Conservation (phyloP, 768 basidiomycete genomes). For the Xerocomellus chrysenteron region DNA sequence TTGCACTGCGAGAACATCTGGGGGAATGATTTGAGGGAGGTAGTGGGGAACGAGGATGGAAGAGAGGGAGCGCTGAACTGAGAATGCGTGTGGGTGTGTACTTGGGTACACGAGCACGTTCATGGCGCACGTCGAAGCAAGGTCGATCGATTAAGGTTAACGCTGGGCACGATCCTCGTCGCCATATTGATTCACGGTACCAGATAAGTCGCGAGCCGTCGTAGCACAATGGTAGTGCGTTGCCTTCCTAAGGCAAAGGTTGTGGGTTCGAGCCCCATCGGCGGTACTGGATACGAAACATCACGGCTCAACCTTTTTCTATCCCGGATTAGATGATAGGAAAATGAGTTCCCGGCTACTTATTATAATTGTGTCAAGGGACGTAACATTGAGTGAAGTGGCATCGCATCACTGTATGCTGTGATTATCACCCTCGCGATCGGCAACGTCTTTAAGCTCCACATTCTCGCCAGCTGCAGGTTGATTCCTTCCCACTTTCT, state of each 20-base stretch:
- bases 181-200: too few relatives aligned
- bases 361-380: neutral
- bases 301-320: slow-evolving; percentile 24
- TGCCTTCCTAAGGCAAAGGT: slow-evolving; percentile 41
- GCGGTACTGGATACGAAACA: slow-evolving; percentile 29
- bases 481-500: neutral
- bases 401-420: neutral
- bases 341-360: too few relatives aligned
- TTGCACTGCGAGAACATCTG: slow-evolving; percentile 51
- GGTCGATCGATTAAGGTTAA: neutral
- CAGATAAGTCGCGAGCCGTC: slow-evolving; percentile 24
- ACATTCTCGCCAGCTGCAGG: neutral
- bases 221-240: slow-evolving; percentile 41
- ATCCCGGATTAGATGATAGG: too few relatives aligned
- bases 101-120: slow-evolving; percentile 76
- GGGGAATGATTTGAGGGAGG: slow-evolving; percentile 68
- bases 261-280: slow-evolving; percentile 40
- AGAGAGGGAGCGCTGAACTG: slow-evolving; percentile 48
- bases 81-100: slow-evolving; percentile 53
- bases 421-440: slow-evolving; percentile 5
- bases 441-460: neutral
- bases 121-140: slow-evolving; percentile 37
- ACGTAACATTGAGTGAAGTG: neutral
- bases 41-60: slow-evolving; percentile 69
- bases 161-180: neutral